phyloP scores from a whole-genome alignment of 139 green algal genomes.

The Chlorella vulgaris region DNA sequence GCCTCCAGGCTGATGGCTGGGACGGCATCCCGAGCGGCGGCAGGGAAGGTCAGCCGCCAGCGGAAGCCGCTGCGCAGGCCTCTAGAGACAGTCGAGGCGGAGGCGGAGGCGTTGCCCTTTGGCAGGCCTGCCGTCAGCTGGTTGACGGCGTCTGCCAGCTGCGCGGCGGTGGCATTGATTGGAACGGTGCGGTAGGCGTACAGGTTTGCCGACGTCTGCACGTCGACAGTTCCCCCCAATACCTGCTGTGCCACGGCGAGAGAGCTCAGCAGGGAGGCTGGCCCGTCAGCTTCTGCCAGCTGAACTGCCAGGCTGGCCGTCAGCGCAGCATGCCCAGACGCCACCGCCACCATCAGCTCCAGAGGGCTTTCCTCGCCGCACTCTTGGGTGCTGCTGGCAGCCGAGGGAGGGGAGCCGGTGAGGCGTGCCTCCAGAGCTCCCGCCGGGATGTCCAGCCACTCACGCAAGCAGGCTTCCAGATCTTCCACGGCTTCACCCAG shows the following conservation, averaged over 20 bases:
- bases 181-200: not conserved
- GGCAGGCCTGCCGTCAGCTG: not conserved
- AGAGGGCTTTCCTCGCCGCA: not conserved
- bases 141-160: not conserved
- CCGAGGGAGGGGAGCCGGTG: not conserved
- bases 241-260: not conserved
- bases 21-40: not conserved
- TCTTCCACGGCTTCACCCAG: not conserved
- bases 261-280: not conserved
- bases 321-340: not conserved
- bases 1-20: not conserved
- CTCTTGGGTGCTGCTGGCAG: not conserved
- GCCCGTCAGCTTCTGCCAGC: not conserved
- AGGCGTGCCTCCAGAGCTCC: not conserved
- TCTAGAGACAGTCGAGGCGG: not conserved
- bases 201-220: not conserved
- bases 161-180: not conserved
- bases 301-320: not conserved
- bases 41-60: not conserved
- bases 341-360: not conserved
- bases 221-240: not conserved
- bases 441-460: not conserved
- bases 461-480: not conserved
- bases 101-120: not conserved
- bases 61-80: not conserved